A percentile compares a stretch with the other conserved stretches of the same genome.
These are phyloP conservation scores for Barnettozyma californica DNA, from an alignment of 805 yeast genomes.

Conservation along the genomic window DNA sequence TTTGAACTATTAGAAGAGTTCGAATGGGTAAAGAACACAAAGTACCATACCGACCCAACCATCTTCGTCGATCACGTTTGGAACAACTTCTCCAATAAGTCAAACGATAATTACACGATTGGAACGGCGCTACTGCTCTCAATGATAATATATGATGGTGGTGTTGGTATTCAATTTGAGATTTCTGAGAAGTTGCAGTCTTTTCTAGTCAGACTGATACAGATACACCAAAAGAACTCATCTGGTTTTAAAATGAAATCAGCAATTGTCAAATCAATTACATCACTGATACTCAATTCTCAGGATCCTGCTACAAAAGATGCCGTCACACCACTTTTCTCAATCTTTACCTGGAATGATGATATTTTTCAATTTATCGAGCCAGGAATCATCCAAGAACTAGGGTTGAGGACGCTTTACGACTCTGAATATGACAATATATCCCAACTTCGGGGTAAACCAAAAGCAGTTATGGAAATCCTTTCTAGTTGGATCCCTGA, in stretches of 20 bases:
- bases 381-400: not conserved
- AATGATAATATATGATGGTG: not conserved
- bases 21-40: not conserved
- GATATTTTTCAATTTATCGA: not conserved
- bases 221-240: constrained; percentile 12
- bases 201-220: constrained; percentile 14
- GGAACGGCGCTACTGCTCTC: constrained; percentile 1
- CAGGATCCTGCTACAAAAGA: constrained; percentile 1
- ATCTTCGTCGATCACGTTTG: constrained; percentile 2
- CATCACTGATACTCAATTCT: constrained; percentile 3
- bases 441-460: constrained; percentile 3
- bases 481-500: constrained; percentile 5
- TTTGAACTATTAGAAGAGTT: not conserved
- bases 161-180: not conserved
- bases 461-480: not conserved
- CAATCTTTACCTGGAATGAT: constrained; percentile 15
- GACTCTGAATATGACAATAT: not conserved
- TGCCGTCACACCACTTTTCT: constrained; percentile 15
- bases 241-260: constrained; percentile 1
- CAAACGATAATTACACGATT: constrained; percentile 10
- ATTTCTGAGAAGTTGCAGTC: constrained; percentile 5
- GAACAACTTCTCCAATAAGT: not conserved
- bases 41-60: constrained; percentile 1
- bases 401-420: constrained; percentile 4
- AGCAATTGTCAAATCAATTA: constrained; percentile 2